Evolutionary conservation across 345 rosid species (phyloP).

Genomic region (Barbarea vulgaris): DNA sequence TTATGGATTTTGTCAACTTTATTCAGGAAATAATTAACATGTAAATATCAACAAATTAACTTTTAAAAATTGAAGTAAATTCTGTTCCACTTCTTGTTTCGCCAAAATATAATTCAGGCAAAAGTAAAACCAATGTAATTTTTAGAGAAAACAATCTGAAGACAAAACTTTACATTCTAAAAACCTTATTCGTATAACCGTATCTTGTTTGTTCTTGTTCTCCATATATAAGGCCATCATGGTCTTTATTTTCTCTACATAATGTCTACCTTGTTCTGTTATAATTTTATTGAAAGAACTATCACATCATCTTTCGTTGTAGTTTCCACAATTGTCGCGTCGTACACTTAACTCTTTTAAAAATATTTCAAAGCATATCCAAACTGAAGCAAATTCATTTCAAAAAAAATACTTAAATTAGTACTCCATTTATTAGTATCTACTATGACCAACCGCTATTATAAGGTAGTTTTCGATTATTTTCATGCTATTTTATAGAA

Average conservation of each 20-base stretch:
- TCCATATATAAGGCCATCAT: background rate
- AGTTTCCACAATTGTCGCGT: background rate
- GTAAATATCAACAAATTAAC: background rate
- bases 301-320: slow-evolving; percentile 18
- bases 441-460: slow-evolving; percentile 27
- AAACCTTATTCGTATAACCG: too few species aligned
- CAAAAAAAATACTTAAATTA: background rate
- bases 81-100: background rate
- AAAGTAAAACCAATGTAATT: background rate
- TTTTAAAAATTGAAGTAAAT: background rate
- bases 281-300: background rate
- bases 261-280: slow-evolving; percentile 5
- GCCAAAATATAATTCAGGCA: background rate
- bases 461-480: slow-evolving; percentile 24
- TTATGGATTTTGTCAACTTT: background rate
- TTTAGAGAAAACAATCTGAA: background rate
- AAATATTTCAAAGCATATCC: slow-evolving; percentile 23
- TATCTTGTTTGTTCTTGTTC: background rate
- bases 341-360: background rate
- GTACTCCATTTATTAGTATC: slow-evolving; percentile 18
- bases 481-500: slow-evolving; percentile 1
- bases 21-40: background rate
- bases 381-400: background rate
- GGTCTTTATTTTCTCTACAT: slow-evolving; percentile 7
- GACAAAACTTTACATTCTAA: background rate